These are phyloP conservation scores for Candida orba DNA, from an alignment of 805 yeast genomes.

Conservation along the genomic window DNA sequence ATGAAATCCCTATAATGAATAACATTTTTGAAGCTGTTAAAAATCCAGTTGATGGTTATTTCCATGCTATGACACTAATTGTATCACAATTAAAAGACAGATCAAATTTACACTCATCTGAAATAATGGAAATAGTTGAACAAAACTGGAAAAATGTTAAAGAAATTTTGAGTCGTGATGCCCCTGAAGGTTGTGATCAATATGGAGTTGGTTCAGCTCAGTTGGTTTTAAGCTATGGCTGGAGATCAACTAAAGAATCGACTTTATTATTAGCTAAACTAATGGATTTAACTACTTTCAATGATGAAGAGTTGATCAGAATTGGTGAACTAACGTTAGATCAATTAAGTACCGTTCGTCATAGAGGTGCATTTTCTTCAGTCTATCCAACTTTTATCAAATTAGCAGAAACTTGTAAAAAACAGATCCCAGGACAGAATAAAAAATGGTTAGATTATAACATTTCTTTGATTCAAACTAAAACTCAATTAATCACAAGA, in stretches of 20 bases:
- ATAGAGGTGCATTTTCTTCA: constrained; percentile 88
- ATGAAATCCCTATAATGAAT: constrained; percentile 28
- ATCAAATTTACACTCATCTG: constrained; percentile 3
- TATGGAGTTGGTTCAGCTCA: constrained; percentile 37
- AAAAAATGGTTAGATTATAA: constrained; percentile 53
- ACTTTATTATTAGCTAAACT: constrained; percentile 45
- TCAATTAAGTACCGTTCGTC: constrained; percentile 70
- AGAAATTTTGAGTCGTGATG: constrained; percentile 53
- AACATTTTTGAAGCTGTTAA: constrained; percentile 38
- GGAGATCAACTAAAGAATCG: constrained; percentile 81
- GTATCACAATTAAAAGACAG: constrained; percentile 20
- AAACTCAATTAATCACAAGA: constrained; percentile 69
- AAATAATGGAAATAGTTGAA: constrained; percentile 16
- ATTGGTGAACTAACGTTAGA: constrained; percentile 51
- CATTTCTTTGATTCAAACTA: constrained; percentile 42
- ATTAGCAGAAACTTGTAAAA: constrained; percentile 53
- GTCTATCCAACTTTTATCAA: constrained; percentile 74
- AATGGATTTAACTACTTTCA: constrained; percentile 24
- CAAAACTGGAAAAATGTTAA: constrained; percentile 29
- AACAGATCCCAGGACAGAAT: constrained; percentile 34
- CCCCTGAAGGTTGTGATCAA: constrained; percentile 59
- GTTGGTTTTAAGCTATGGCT: constrained; percentile 56
- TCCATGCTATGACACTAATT: constrained; percentile 48
- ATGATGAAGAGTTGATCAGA: constrained; percentile 17
- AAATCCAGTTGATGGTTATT: constrained; percentile 62